These are phyloP conservation scores for Apophysomyces sp. DNA, from an alignment of 371 early-diverging fungal species.

Conservation along the genomic window DNA sequence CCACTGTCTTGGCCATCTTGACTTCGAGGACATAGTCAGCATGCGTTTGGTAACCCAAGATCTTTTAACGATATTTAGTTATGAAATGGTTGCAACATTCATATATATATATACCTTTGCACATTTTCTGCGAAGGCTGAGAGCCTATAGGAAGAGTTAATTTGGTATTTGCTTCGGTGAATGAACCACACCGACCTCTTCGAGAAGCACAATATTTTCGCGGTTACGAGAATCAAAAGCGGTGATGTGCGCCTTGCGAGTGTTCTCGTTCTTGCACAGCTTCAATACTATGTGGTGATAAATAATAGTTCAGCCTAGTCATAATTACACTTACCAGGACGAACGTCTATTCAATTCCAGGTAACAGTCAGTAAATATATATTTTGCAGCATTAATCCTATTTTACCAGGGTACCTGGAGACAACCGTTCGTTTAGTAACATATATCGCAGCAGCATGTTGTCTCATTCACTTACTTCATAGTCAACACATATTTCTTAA, in stretches of 20 bases:
- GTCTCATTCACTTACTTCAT: constrained; percentile 61
- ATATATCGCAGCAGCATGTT: neutral
- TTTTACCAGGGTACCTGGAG: constrained; percentile 43
- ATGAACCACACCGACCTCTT: constrained; percentile 32
- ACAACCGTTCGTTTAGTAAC: neutral
- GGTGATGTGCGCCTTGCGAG: constrained; percentile 51
- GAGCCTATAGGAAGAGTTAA: constrained; percentile 42
- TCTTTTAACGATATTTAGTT: constrained; percentile 11
- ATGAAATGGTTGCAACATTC: neutral
- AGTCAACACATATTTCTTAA: constrained; percentile 65
- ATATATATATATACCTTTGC: constrained; percentile 41
- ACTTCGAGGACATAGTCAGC: constrained; percentile 74
- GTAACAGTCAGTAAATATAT: neutral
- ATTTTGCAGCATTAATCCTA: neutral
- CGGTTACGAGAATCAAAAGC: constrained; percentile 60
- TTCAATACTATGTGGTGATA: constrained; percentile 36
- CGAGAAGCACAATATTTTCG: constrained; percentile 57
- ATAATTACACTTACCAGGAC: constrained; percentile 35
- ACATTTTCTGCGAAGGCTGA: constrained; percentile 54
- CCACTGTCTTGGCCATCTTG: constrained; percentile 84
- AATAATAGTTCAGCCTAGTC: neutral
- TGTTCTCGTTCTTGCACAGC: constrained; percentile 60
- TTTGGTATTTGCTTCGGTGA: neutral
- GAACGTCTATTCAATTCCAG: constrained; percentile 28
- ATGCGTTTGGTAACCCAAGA: constrained; percentile 78